Base-by-base conservation (phyloP, 1,284 basidiomycete species). In the Dichomitus squalens region DNA sequence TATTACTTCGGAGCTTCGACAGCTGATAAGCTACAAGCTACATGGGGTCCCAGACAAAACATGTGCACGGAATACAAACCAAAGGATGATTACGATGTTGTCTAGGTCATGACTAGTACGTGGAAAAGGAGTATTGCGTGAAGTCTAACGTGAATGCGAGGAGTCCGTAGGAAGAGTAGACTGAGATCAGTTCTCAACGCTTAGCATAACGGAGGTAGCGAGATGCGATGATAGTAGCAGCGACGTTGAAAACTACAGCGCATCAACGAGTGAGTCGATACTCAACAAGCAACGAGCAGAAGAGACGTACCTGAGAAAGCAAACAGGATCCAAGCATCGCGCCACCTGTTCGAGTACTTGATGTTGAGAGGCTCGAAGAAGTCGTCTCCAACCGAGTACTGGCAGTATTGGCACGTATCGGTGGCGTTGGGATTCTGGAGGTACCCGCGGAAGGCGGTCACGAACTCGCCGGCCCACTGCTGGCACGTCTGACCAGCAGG, bases 401-500 rank as follows among this genome's bases (percentile, higher is more conserved):
- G 82, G 68, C 91, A 94, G 69, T 93, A 93, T n/a, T 79, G 79
- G 71, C 93, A 95, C 6, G 66, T 67, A 1, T 69, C 52, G 0
- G 84, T 88, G 7, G 80, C 90, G 49, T 78, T 74, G 0, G 83
- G 81, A 71, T 96, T 90, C 63, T 89, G 80, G 38, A 97, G 72
- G 74, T 97, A 97, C 0, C 93, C 95, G 3, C 86, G 87, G 64
- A 83, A 81, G 3, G 73, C 74, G 2, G 67, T 64, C 7, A 88
- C 84, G 68, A 93, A 95, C 39, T 82, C 79, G 31, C 78, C 75
- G 0, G 88, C 92, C 85, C 88, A 96, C 3, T 82, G 63, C 4
- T 64, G 65, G 68, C 94, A 96, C 0, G 88, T 93, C 70, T 94
- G 85, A 6, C 87, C 88, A 0, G 77, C 62, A 0, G 93, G 93